These are phyloP conservation scores for Pinus taeda DNA, from an alignment of 75 land plant genomes.

Conservation along the genomic window DNA sequence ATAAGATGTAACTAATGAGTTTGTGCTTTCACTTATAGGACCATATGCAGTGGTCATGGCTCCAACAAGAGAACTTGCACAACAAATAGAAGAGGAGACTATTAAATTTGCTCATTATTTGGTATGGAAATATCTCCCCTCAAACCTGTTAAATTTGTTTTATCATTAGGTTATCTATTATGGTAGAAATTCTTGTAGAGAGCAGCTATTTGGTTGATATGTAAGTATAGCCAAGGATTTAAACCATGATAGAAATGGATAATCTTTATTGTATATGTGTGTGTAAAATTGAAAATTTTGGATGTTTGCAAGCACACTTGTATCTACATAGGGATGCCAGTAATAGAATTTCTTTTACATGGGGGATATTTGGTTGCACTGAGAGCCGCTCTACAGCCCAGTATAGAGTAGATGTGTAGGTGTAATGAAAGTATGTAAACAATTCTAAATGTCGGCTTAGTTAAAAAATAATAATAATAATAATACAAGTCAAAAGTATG, in stretches of 20 bases:
- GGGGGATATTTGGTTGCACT: background rate
- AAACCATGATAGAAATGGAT: background rate
- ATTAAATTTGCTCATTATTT: constrained; percentile 93
- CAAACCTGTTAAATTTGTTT: background rate
- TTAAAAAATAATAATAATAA: too few relatives aligned
- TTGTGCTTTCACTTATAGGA: constrained; percentile 33
- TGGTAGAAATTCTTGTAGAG: background rate
- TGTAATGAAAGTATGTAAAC: too few relatives aligned
- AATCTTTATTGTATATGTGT: too few relatives aligned
- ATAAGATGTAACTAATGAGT: too few relatives aligned
- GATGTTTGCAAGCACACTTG: too few relatives aligned
- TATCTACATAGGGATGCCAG: too few relatives aligned
- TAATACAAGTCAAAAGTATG: too few relatives aligned
- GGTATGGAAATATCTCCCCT: constrained; percentile 15
- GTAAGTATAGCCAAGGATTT: background rate
- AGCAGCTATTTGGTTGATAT: background rate
- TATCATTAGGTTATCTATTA: background rate
- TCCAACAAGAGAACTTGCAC: constrained; percentile 96
- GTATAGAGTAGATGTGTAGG: too few relatives aligned
- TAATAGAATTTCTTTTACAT: background rate
- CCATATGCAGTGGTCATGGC: constrained; percentile 99
- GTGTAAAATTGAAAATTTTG: too few relatives aligned
- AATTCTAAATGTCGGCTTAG: too few relatives aligned
- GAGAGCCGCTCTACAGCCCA: too few relatives aligned
- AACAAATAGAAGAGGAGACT: constrained; percentile 99